Evolutionary conservation across 495 filamentous ascomycete species (phyloP).

Genomic region (Hypoxylon cercidicola): DNA sequence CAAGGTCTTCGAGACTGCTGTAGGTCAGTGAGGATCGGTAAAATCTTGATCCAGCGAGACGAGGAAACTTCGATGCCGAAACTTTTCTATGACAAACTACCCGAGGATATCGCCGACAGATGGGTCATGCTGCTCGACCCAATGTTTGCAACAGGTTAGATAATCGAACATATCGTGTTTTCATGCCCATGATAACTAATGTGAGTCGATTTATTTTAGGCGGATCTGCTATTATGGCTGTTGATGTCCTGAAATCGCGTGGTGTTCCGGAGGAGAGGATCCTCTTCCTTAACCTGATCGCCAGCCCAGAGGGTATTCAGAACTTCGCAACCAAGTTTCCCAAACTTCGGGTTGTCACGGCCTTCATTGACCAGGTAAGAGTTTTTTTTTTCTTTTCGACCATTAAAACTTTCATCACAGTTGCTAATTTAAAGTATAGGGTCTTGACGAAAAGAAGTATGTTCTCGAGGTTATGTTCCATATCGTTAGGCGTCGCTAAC

Average conservation of each 20-base stretch:
- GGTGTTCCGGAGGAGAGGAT: slow-evolving; percentile 96
- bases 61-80: slow-evolving; percentile 93
- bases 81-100: slow-evolving; percentile 97
- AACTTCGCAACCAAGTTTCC: slow-evolving; percentile 92
- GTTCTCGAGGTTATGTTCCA: slow-evolving; percentile 37
- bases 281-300: slow-evolving; percentile 94
- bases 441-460: slow-evolving; percentile 96
- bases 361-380: slow-evolving; percentile 83
- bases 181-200: slow-evolving; percentile 34
- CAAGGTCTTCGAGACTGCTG: slow-evolving; percentile 96
- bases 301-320: slow-evolving; percentile 89
- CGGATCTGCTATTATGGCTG: slow-evolving; percentile 95
- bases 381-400: background rate
- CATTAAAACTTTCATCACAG: background rate
- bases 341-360: slow-evolving; percentile 93
- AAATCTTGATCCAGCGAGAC: slow-evolving; percentile 96
- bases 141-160: slow-evolving; percentile 95
- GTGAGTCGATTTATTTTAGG: slow-evolving; percentile 60
- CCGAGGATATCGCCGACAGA: slow-evolving; percentile 87
- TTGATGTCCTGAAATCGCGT: slow-evolving; percentile 85
- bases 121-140: slow-evolving; percentile 97
- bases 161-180: background rate
- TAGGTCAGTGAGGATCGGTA: slow-evolving; percentile 93
- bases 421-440: slow-evolving; percentile 55
- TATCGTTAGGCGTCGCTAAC: slow-evolving; percentile 33